These are phyloP conservation scores for Ziziphus jujuba DNA, from an alignment of 306 rosid species.

Conservation along the genomic window DNA sequence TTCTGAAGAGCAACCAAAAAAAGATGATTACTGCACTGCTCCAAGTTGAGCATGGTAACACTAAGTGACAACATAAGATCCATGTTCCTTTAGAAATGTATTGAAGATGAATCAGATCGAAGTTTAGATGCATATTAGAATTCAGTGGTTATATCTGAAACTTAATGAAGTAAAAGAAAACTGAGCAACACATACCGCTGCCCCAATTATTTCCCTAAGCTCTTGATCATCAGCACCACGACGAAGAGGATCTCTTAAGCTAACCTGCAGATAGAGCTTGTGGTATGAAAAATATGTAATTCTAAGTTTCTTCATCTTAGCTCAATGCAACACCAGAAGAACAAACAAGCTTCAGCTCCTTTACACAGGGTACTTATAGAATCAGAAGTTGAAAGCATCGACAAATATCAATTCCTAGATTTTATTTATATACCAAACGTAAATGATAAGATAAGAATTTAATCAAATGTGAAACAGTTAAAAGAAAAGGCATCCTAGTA, in stretches of 20 bases:
- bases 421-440: no score
- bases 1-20: neutral
- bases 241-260: conserved; percentile 91
- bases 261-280: conserved; percentile 50
- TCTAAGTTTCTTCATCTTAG: neutral
- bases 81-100: neutral
- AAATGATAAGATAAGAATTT: no score
- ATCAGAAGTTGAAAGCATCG: neutral
- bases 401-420: no score
- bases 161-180: conserved; percentile 11
- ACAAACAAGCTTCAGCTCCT: neutral
- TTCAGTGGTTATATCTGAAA: conserved; percentile 10
- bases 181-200: conserved; percentile 60
- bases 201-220: conserved; percentile 70
- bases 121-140: neutral
- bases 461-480: no score
- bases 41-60: no score
- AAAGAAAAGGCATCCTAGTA: no score
- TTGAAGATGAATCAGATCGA: neutral
- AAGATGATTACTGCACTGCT: neutral
- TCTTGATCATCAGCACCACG: conserved; percentile 66
- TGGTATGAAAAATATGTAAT: neutral
- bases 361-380: neutral
- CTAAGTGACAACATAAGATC: no score
- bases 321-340: neutral